phyloP scores from a whole-genome alignment of 495 filamentous ascomycete genomes.

The Penicillium arizonense region DNA sequence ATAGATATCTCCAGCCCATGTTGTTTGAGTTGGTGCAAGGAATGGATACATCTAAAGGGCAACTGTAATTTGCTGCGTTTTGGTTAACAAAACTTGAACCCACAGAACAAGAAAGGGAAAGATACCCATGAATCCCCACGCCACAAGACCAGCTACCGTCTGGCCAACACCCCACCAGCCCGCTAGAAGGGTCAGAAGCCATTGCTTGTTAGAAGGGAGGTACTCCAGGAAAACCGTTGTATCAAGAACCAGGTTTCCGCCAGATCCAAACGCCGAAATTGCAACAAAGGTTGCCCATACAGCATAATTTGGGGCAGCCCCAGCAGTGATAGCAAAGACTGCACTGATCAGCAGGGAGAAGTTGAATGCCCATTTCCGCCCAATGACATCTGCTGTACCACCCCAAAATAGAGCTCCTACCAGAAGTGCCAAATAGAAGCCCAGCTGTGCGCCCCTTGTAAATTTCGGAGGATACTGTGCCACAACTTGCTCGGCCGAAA shows the following conservation, averaged over 20 bases:
- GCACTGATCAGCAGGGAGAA: constrained; percentile 38
- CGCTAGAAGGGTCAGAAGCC: constrained; percentile 19
- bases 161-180: constrained; percentile 22
- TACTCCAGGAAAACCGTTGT: constrained; percentile 21
- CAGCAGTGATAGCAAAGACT: constrained; percentile 16
- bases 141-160: constrained; percentile 16
- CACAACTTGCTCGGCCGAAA: constrained; percentile 17
- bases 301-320: constrained; percentile 14
- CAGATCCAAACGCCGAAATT: constrained; percentile 17
- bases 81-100: background rate
- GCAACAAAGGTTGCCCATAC: constrained; percentile 14
- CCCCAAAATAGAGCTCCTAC: constrained; percentile 41
- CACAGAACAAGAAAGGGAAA: background rate
- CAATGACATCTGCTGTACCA: constrained; percentile 40
- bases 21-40: constrained; percentile 19
- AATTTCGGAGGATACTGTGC: constrained; percentile 18
- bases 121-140: constrained; percentile 18
- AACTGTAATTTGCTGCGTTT: constrained; percentile 14
- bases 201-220: constrained; percentile 19
- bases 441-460: constrained; percentile 13
- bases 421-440: constrained; percentile 24
- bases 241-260: constrained; percentile 17
- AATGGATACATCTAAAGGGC: constrained; percentile 8
- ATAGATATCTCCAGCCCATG: constrained; percentile 21
- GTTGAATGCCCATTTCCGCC: constrained; percentile 41